Conservation (phyloP, 2,329 filamentous ascomycete species). For the Arthrobotrys sinensis region DNA sequence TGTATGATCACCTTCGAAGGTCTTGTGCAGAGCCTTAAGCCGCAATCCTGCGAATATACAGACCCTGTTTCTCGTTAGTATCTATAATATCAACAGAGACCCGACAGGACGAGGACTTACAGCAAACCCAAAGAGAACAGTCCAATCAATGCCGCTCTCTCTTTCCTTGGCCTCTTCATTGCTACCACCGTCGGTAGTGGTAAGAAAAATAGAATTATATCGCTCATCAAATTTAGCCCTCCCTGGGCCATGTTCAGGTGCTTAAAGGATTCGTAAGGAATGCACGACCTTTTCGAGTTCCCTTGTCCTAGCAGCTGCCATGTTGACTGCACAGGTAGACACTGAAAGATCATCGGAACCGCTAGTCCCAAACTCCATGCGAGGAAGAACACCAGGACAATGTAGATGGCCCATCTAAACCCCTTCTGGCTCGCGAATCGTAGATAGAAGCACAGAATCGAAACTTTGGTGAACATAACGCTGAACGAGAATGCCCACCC, state of each 20-base stretch:
- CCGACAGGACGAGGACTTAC: conserved; percentile 23
- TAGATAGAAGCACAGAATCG: conserved; percentile 57
- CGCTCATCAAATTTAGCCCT: conserved; percentile 46
- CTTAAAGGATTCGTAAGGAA: conserved; percentile 37
- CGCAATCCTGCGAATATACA: conserved; percentile 54
- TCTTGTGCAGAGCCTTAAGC: conserved; percentile 48
- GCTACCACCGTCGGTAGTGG: conserved; percentile 44
- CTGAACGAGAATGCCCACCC: conserved; percentile 58
- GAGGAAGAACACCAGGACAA: conserved; percentile 47
- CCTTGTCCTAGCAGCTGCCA: conserved; percentile 35
- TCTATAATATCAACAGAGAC: background rate
- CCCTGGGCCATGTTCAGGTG: conserved; percentile 55
- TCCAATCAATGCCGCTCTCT: conserved; percentile 38
- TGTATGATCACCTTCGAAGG: conserved; percentile 48
- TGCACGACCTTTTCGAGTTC: conserved; percentile 25
- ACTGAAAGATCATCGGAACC: conserved; percentile 51
- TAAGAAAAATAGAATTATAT: conserved; percentile 55
- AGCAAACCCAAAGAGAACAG: conserved; percentile 49
- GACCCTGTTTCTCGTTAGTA: conserved; percentile 28
- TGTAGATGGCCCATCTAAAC: conserved; percentile 47
- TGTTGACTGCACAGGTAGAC: conserved; percentile 32
- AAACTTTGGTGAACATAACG: conserved; percentile 59
- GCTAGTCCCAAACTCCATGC: conserved; percentile 52
- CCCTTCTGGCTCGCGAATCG: conserved; percentile 42
- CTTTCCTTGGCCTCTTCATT: conserved; percentile 47